A percentile compares a stretch with the other conserved stretches of the same genome.
phyloP scores from a whole-genome alignment of 1,284 basidiomycete species.

The Singerocomus inundabilis region DNA sequence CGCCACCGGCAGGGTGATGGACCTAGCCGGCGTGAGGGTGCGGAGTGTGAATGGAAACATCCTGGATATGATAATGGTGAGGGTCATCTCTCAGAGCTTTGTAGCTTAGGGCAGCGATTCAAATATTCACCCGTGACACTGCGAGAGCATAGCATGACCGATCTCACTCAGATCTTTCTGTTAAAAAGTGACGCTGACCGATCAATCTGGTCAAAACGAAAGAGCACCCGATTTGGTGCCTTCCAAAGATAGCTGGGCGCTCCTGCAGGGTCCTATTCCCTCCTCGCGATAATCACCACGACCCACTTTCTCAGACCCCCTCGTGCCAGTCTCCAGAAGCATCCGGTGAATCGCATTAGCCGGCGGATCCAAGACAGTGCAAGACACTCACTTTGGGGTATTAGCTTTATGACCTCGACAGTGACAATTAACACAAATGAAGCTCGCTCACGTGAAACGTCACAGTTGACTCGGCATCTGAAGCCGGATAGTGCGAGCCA shows the following conservation, averaged over 20 bases:
- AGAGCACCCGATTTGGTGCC: conserved; percentile 2
- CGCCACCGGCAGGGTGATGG: conserved; percentile 10
- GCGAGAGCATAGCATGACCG: background rate
- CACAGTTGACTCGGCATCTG: background rate
- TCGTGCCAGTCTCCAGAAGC: too few relatives aligned
- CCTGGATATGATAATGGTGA: too few relatives aligned
- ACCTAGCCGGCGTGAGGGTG: too few relatives aligned
- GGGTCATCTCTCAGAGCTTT: too few relatives aligned
- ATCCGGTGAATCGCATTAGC: conserved; percentile 1
- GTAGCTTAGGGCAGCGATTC: too few relatives aligned
- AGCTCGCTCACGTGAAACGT: background rate
- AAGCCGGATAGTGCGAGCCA: background rate
- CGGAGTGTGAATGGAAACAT: too few relatives aligned
- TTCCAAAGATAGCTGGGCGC: background rate
- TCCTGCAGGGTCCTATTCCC: background rate
- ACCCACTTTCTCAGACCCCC: background rate
- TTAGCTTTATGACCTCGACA: background rate
- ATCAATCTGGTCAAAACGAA: background rate
- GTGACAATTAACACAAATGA: background rate
- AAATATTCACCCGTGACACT: too few relatives aligned
- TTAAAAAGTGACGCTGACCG: background rate
- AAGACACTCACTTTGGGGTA: background rate
- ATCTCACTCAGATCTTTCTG: background rate
- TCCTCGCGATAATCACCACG: background rate
- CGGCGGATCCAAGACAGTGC: background rate